Evolutionary conservation across 2,329 filamentous ascomycete genomes (phyloP).

Genomic region (Emergomyces orientalis): DNA sequence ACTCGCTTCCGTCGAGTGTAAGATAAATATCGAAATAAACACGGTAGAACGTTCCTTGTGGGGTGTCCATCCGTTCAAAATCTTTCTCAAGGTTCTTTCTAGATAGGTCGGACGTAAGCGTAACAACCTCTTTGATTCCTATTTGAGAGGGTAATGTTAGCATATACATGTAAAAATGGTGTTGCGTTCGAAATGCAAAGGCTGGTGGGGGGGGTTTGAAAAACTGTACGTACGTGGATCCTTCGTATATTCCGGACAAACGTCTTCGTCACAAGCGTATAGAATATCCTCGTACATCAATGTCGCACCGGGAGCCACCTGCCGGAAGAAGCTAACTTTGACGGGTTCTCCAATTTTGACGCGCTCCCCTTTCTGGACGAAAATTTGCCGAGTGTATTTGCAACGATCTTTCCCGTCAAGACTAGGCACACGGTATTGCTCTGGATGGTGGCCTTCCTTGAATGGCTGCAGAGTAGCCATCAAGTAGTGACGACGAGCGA

Average conservation of each 20-base stretch:
- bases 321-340: slow-evolving; percentile 97
- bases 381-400: slow-evolving; percentile 98
- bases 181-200: background rate
- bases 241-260: slow-evolving; percentile 97
- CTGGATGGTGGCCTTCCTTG: slow-evolving; percentile 96
- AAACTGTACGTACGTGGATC: slow-evolving; percentile 77
- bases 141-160: slow-evolving; percentile 15
- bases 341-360: slow-evolving; percentile 99
- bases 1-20: slow-evolving; percentile 92
- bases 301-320: slow-evolving; percentile 91
- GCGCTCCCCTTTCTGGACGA: slow-evolving; percentile 95
- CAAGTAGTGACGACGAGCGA: slow-evolving; percentile 93
- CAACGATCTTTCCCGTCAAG: slow-evolving; percentile 95
- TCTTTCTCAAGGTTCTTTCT: slow-evolving; percentile 98
- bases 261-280: slow-evolving; percentile 95
- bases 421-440: slow-evolving; percentile 93
- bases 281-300: slow-evolving; percentile 99
- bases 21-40: slow-evolving; percentile 65
- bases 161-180: background rate
- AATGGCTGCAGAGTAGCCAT: slow-evolving; percentile 98
- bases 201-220: background rate
- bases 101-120: slow-evolving; percentile 89
- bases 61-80: slow-evolving; percentile 98
- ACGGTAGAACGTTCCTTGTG: slow-evolving; percentile 90
- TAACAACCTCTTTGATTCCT: slow-evolving; percentile 99